Conservation (phyloP, 108 stramenopile species). For the Cyclotella baltica region DNA sequence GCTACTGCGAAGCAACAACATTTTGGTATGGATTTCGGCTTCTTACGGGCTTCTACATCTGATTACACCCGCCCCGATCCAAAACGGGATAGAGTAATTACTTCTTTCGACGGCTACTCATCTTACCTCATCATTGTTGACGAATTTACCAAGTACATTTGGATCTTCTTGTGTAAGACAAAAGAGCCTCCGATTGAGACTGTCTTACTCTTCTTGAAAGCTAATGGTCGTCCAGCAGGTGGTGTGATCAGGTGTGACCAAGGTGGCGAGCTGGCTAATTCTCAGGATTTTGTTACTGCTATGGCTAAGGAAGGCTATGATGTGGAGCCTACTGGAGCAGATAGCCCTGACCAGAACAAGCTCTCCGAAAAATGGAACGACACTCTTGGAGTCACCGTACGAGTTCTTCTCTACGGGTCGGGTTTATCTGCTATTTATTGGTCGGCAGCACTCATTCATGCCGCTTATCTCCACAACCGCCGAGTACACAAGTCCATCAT, state of each 20-base stretch:
- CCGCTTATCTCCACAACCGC: background rate
- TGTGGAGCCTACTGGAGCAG: constrained; percentile 1
- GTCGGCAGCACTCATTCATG: background rate
- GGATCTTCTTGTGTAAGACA: background rate
- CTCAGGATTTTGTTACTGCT: background rate
- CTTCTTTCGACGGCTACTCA: background rate
- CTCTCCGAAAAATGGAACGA: too few species aligned
- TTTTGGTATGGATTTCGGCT: constrained; percentile 21
- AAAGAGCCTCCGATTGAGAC: background rate
- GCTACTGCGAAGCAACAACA: background rate
- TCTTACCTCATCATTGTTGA: background rate
- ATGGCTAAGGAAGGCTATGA: background rate
- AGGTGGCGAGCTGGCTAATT: background rate
- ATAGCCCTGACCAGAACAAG: too few species aligned
- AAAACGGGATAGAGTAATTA: background rate
- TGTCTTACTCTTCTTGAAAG: background rate
- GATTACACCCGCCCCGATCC: background rate
- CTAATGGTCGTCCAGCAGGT: background rate
- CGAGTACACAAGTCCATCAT: too few species aligned
- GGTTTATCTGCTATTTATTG: background rate
- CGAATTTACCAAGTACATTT: background rate
- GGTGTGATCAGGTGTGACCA: background rate
- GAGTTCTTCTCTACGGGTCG: too few species aligned
- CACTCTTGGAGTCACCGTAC: too few species aligned
- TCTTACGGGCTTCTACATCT: constrained; percentile 5